Evolutionary conservation across 768 basidiomycete genomes (phyloP), one percentile per base, ranked within the genome.

Genomic region (Holtermannia corniformis): DNA sequence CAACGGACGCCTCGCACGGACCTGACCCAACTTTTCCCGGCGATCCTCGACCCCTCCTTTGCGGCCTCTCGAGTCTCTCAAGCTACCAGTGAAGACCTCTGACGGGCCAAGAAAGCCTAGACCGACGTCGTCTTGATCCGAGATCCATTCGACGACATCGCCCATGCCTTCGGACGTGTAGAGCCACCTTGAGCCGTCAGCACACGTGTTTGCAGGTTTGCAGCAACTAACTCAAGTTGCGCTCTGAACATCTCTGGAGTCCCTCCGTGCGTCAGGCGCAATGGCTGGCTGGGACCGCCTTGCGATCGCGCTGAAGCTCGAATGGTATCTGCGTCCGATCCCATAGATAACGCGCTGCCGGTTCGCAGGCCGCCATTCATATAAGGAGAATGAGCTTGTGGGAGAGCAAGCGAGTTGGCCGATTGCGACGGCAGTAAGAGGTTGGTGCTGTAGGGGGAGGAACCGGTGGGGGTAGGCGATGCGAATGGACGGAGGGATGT

Each of bases 111-210:
- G 61, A 88, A 89, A 3, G 85, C 85, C 66, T 21, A 26, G 52
- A 14, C 19, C 41, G 20, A 13, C 37, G 12, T 57, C 58, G 13
- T 61, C 57, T 19, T 63, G 60, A 11, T 59, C 53, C n/a, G 55
- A 58, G 32, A 72, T 62, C 71, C 71, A 68, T 43, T 72, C 68
- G 3, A 65, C 64, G 11, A 86, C 85, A 49, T 87, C 86, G 12
- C 66, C 64, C 55, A 91, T 81, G 26, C 87, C 87, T 67, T 86
- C 83, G 12, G 87, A 88, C 0, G 93, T 95, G 71, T 97, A 99
- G 1, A 96, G 80, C 67, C 90, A 68, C 46, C 60, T 61, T n/a
- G n/a, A 43, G 32, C 32, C 16, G 32, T 37, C 23, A 42, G 7
- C 14, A 19, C 32, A n/a, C 28, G 47, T 4, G 10, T 3, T 37